A percentile compares a stretch with the other conserved stretches of the same genome.
These are phyloP conservation scores for Penicillium capsulatum DNA, from an alignment of 2,329 filamentous ascomycete species.

Conservation along the genomic window DNA sequence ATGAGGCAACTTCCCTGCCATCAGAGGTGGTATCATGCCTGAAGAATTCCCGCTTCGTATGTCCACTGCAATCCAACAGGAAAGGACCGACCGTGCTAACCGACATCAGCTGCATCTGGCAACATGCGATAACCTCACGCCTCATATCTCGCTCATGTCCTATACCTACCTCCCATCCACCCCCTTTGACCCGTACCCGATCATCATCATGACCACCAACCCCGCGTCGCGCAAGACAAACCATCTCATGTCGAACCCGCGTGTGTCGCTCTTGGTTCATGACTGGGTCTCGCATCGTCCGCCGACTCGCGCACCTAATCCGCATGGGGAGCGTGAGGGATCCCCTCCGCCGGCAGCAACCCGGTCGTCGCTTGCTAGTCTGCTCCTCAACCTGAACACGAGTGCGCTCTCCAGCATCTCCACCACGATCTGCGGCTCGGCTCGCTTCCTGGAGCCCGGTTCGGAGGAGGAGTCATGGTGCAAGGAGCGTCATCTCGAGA, in stretches of 20 bases:
- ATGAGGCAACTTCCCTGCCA: slow-evolving; percentile 66
- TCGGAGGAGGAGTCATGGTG: slow-evolving; percentile 83
- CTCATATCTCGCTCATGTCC: slow-evolving; percentile 97
- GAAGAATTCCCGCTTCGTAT: slow-evolving; percentile 89
- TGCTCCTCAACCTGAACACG: slow-evolving; percentile 88
- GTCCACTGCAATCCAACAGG: slow-evolving; percentile 24
- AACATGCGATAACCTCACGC: slow-evolving; percentile 76
- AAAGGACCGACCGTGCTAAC: background rate
- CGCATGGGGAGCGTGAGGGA: slow-evolving; percentile 54
- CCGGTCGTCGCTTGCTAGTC: slow-evolving; percentile 70
- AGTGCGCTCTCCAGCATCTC: slow-evolving; percentile 82
- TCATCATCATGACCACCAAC: slow-evolving; percentile 91
- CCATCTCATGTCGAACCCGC: slow-evolving; percentile 78
- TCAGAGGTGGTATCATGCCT: slow-evolving; percentile 84
- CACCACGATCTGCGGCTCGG: slow-evolving; percentile 88
- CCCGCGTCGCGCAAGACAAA: slow-evolving; percentile 65
- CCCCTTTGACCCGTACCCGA: slow-evolving; percentile 64
- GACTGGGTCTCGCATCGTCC: slow-evolving; percentile 96
- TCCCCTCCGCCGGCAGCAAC: slow-evolving; percentile 60
- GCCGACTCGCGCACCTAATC: slow-evolving; percentile 59
- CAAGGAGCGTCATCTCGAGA: slow-evolving; percentile 76
- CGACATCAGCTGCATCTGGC: slow-evolving; percentile 78
- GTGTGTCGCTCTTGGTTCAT: slow-evolving; percentile 90
- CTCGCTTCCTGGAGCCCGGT: slow-evolving; percentile 65
- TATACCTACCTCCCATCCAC: slow-evolving; percentile 91